Evolutionary conservation across 306 rosid genomes (phyloP).

Genomic region (Trichosanthes cucumerina): DNA sequence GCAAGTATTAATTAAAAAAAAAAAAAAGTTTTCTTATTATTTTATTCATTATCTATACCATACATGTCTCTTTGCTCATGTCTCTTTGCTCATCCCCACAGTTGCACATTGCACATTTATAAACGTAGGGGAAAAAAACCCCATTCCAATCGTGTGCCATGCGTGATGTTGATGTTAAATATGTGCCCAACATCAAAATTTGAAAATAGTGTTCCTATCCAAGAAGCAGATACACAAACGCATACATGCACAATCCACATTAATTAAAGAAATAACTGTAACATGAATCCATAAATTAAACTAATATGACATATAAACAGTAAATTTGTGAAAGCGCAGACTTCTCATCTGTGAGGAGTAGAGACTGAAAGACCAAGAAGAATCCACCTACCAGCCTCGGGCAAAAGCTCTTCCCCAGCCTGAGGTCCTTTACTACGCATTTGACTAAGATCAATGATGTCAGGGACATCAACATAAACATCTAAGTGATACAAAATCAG

Average conservation of each 20-base stretch:
- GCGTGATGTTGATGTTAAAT: not conserved
- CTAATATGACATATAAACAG: not conserved
- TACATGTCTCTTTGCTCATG: not conserved
- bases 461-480: slow-evolving; percentile 93
- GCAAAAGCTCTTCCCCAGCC: slow-evolving; percentile 9
- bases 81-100: not conserved
- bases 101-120: not conserved
- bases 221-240: not conserved
- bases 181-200: not conserved
- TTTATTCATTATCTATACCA: not conserved
- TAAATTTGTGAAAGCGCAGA: not conserved
- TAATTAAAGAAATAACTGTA: not conserved
- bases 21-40: not conserved
- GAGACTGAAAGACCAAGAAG: slow-evolving; percentile 1
- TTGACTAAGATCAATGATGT: slow-evolving; percentile 71
- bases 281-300: not conserved
- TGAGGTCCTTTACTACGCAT: slow-evolving; percentile 9
- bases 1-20: not conserved
- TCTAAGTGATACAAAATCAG: slow-evolving; percentile 36
- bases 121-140: not conserved
- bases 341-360: not conserved
- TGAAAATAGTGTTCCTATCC: not conserved
- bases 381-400: slow-evolving; percentile 14
- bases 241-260: not conserved
- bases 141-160: not conserved